Percentiles rank a stretch among this genome's conserved stretches.
These are phyloP conservation scores for Aspergillus nanangensis DNA, from an alignment of 495 filamentous ascomycete genomes.

Conservation along the genomic window DNA sequence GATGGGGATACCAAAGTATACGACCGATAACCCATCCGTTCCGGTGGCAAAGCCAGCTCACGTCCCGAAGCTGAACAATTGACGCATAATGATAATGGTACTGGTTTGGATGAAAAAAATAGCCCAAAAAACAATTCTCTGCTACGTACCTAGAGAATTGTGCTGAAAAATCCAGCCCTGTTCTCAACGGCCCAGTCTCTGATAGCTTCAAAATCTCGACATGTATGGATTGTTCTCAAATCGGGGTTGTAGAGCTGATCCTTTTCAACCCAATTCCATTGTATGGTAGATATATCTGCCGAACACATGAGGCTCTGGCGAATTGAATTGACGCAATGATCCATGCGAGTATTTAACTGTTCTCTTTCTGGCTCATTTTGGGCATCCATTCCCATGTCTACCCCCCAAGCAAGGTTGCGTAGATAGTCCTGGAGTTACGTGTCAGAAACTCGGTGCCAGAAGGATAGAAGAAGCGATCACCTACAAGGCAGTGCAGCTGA, in stretches of 20 bases:
- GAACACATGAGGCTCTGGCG: constrained; percentile 22
- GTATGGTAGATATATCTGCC: constrained; percentile 12
- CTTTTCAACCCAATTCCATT: constrained; percentile 7
- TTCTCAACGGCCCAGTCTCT: neutral
- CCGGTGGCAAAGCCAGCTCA: too few relatives aligned
- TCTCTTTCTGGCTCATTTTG: too few relatives aligned
- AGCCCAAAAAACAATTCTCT: too few relatives aligned
- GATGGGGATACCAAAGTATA: too few relatives aligned
- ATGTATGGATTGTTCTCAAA: neutral
- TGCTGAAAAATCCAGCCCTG: constrained; percentile 19
- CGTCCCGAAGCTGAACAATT: too few relatives aligned
- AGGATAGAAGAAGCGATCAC: too few relatives aligned
- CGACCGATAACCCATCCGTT: too few relatives aligned
- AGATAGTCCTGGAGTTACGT: constrained; percentile 2
- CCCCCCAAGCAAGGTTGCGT: neutral
- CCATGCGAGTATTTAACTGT: too few relatives aligned
- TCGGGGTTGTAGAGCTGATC: neutral
- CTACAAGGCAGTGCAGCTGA: constrained; percentile 24
- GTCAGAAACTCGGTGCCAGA: too few relatives aligned
- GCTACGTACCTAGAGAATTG: too few relatives aligned
- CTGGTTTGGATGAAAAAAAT: too few relatives aligned
- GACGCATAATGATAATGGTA: too few relatives aligned
- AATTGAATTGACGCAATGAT: constrained; percentile 22
- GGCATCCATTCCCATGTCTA: constrained; percentile 6
- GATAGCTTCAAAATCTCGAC: neutral